A percentile compares a stretch with the other conserved stretches of the same genome.
phyloP scores from a whole-genome alignment of 108 stramenopile species.

The Stephanodiscus minutulus region DNA sequence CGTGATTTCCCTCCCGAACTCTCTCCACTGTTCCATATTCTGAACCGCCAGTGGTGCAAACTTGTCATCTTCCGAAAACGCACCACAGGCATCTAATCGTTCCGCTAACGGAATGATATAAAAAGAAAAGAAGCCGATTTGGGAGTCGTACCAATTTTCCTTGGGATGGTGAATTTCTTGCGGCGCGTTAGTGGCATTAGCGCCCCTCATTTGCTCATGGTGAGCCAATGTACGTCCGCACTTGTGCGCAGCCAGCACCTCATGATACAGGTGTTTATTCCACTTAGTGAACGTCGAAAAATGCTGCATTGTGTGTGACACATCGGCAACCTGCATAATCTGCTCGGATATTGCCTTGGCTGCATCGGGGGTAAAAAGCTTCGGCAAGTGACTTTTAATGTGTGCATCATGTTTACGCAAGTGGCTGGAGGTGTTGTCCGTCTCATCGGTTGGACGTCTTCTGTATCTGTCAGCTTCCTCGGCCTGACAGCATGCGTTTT shows the following conservation, averaged over 20 bases:
- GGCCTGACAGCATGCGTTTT: background rate
- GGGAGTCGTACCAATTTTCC: constrained; percentile 31
- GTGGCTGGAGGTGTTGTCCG: background rate
- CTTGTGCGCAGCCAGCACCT: constrained; percentile 30
- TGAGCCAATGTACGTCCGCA: constrained; percentile 8
- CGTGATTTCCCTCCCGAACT: constrained; percentile 22
- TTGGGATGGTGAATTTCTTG: constrained; percentile 17
- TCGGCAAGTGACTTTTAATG: background rate
- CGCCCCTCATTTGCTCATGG: background rate
- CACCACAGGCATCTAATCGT: constrained; percentile 33
- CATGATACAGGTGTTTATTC: constrained; percentile 56
- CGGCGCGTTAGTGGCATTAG: background rate
- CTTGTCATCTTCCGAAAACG: constrained; percentile 14
- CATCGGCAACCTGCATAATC: constrained; percentile 64
- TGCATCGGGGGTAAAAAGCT: constrained; percentile 1
- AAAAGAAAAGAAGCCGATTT: constrained; percentile 27
- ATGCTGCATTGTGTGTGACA: constrained; percentile 68
- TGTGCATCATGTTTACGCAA: no score
- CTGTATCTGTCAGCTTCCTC: background rate
- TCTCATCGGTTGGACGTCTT: background rate
- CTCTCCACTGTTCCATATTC: constrained; percentile 31
- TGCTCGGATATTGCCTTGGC: constrained; percentile 36
- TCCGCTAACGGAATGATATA: constrained; percentile 28
- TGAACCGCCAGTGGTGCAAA: constrained; percentile 23
- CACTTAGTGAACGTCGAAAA: constrained; percentile 60